phyloP scores from a whole-genome alignment of 2,329 filamentous ascomycete species.

The Neonectria magnoliae region DNA sequence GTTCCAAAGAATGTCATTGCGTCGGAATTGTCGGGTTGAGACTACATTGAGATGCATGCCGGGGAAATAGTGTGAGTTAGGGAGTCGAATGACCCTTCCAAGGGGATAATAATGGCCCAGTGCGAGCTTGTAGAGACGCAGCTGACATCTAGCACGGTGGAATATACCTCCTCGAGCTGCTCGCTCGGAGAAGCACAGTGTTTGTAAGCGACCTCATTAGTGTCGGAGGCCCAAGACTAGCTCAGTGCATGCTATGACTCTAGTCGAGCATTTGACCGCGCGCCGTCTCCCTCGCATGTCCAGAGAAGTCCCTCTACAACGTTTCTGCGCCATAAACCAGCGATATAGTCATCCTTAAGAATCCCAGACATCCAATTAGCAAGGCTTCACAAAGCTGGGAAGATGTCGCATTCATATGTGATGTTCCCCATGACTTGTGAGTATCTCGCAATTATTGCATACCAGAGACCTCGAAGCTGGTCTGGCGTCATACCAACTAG shows the following conservation, averaged over 20 bases:
- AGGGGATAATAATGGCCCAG: too few species aligned
- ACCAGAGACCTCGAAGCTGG: conserved; percentile 21
- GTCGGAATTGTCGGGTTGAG: too few species aligned
- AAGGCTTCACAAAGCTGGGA: conserved; percentile 24
- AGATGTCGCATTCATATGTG: conserved; percentile 20
- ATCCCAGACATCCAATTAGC: conserved; percentile 16
- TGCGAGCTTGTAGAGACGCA: background rate
- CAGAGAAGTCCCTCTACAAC: conserved; percentile 19
- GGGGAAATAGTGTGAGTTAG: too few species aligned
- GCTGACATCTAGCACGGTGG: background rate
- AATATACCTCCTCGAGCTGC: conserved; percentile 11
- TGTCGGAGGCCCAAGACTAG: conserved; percentile 24
- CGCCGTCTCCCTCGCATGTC: background rate
- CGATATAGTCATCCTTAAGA: conserved; percentile 13
- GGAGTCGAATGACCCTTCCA: too few species aligned
- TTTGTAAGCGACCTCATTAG: conserved; percentile 11
- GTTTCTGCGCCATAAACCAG: conserved; percentile 15
- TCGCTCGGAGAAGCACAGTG: background rate
- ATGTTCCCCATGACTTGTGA: conserved; percentile 22
- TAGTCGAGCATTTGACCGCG: background rate
- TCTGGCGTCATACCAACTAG: conserved; percentile 11
- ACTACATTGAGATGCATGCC: too few species aligned
- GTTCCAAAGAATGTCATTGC: too few species aligned
- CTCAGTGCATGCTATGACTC: conserved; percentile 17
- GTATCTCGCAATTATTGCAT: conserved; percentile 19